A percentile compares a stretch with the other conserved stretches of the same genome.
Evolutionary conservation across 768 basidiomycete genomes (phyloP).

Genomic region (Lactarius indigo): DNA sequence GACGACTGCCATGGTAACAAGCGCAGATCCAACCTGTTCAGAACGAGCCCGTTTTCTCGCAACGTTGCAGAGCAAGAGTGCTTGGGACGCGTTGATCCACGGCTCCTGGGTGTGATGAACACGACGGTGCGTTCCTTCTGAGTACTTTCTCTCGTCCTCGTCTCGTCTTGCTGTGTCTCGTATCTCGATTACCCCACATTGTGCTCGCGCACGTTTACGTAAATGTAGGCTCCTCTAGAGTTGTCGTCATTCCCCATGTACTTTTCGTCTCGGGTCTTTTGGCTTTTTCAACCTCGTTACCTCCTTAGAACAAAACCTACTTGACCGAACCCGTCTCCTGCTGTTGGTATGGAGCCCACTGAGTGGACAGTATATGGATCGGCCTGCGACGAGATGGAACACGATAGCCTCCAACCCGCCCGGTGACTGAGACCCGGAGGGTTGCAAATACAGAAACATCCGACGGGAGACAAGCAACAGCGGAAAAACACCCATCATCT

Average conservation of each 20-base stretch:
- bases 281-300: background rate
- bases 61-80: constrained; percentile 56
- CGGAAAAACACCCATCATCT: background rate
- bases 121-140: background rate
- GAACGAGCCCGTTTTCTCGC: constrained; percentile 51
- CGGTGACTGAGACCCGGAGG: background rate
- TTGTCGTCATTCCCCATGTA: background rate
- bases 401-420: background rate
- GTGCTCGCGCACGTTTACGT: background rate
- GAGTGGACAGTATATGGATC: background rate
- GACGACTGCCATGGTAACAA: background rate
- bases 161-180: background rate
- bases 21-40: constrained; percentile 27
- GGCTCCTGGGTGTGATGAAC: constrained; percentile 54
- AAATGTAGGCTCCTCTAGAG: background rate
- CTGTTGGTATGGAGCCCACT: background rate
- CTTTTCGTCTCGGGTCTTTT: background rate
- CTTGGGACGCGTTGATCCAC: constrained; percentile 67
- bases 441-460: background rate
- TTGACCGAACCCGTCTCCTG: background rate
- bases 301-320: background rate
- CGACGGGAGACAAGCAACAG: background rate
- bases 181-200: background rate
- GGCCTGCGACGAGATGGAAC: background rate
- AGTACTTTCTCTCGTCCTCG: background rate